These are phyloP conservation scores for Phytophthora rubi DNA, from an alignment of 352 stramenopile genomes.

Conservation along the genomic window DNA sequence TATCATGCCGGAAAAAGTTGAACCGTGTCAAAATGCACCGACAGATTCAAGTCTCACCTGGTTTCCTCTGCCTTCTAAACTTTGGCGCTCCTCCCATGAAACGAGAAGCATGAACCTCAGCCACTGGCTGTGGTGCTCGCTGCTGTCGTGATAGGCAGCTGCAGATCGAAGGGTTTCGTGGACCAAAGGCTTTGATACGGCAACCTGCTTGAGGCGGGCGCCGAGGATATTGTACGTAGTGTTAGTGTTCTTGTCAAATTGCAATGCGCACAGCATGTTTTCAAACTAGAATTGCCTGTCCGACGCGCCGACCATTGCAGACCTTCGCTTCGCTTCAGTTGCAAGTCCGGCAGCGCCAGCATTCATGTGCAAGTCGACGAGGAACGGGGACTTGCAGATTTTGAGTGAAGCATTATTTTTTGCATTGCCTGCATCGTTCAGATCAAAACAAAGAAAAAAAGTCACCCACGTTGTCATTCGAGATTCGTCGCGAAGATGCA, in stretches of 20 bases:
- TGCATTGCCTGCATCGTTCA: too few species aligned
- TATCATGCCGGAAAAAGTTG: slow-evolving; percentile 2
- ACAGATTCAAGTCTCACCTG: background rate
- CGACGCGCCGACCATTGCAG: too few species aligned
- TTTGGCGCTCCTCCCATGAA: background rate
- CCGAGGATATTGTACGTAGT: too few species aligned
- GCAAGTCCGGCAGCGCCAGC: too few species aligned
- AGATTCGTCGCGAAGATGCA: too few species aligned
- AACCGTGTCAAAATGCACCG: slow-evolving; percentile 2
- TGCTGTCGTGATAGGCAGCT: slow-evolving; percentile 1
- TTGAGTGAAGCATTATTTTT: too few species aligned
- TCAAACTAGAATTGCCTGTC: background rate
- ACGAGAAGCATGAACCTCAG: background rate
- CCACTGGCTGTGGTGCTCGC: background rate
- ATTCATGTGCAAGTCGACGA: too few species aligned
- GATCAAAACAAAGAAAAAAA: too few species aligned
- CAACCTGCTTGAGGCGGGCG: background rate
- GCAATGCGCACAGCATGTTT: too few species aligned
- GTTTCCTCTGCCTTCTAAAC: background rate
- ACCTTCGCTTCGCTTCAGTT: too few species aligned
- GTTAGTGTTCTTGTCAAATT: too few species aligned
- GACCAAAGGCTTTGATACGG: background rate
- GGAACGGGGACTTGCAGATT: too few species aligned
- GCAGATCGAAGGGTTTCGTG: background rate
- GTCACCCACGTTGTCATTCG: background rate